Evolutionary conservation across 768 basidiomycete genomes (phyloP).

Genomic region (Xanthoconium purpureum): DNA sequence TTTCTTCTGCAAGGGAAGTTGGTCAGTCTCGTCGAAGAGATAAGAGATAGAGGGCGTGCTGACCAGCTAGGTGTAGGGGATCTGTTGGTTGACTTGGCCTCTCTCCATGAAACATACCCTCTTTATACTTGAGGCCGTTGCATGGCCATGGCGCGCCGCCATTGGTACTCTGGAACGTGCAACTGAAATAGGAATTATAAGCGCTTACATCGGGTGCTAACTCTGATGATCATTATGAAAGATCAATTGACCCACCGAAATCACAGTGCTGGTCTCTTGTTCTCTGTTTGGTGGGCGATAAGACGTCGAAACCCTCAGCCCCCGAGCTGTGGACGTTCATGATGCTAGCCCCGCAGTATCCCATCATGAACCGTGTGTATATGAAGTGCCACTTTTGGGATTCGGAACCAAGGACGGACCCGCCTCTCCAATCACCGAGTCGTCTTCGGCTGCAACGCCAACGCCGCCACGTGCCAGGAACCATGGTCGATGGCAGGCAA

Average conservation of each 20-base stretch:
- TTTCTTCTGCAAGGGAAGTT: conserved; percentile 3
- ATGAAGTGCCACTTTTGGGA: neutral
- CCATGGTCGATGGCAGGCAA: no score
- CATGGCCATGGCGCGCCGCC: neutral
- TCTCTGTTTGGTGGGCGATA: neutral
- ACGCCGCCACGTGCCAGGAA: neutral
- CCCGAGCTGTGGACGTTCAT: neutral
- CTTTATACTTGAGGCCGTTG: conserved; percentile 16
- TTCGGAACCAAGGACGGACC: neutral
- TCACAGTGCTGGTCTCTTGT: neutral
- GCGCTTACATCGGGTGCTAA: neutral
- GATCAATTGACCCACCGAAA: neutral
- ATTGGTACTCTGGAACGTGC: neutral
- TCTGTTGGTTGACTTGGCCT: neutral
- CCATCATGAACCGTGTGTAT: neutral
- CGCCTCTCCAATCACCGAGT: neutral
- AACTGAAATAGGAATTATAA: neutral
- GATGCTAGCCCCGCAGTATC: neutral
- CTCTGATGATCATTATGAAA: neutral
- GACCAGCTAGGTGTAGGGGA: conserved; percentile 5
- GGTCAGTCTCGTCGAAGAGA: neutral
- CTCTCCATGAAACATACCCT: neutral
- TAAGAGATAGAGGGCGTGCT: conserved; percentile 1
- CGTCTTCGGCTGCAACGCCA: neutral
- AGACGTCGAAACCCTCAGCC: conserved; percentile 11